Percentiles rank a stretch among this genome's conserved stretches.
Conservation (phyloP, 192 early-diverging fungal genomes). For the Umbelopsis sp. region DNA sequence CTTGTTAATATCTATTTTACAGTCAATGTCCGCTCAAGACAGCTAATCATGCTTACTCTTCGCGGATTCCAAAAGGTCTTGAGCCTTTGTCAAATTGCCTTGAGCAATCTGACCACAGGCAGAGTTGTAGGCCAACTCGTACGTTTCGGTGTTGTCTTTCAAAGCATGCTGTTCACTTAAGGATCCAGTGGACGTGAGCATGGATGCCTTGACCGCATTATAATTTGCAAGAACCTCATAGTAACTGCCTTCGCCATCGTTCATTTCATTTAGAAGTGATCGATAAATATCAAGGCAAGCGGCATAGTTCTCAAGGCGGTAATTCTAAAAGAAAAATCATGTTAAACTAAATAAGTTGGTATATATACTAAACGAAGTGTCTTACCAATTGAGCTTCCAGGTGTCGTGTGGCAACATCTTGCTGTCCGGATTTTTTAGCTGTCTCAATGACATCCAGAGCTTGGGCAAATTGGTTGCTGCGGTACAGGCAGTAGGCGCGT, state of each 20-base stretch:
- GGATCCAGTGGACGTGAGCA: slow-evolving; percentile 38
- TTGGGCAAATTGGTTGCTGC: slow-evolving; percentile 56
- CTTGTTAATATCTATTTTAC: not conserved
- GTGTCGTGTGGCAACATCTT: slow-evolving; percentile 44
- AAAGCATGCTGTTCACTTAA: slow-evolving; percentile 24
- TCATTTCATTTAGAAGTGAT: slow-evolving; percentile 42
- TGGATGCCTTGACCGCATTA: slow-evolving; percentile 53
- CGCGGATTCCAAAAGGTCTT: slow-evolving; percentile 53
- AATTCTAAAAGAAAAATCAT: slow-evolving; percentile 35
- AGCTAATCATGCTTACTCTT: slow-evolving; percentile 44
- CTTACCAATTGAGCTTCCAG: slow-evolving; percentile 72
- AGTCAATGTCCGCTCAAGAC: too few species aligned
- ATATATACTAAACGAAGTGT: not conserved
- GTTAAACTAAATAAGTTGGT: not conserved
- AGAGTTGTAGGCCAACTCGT: slow-evolving; percentile 69
- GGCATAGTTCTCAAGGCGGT: slow-evolving; percentile 58
- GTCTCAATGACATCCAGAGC: slow-evolving; percentile 41
- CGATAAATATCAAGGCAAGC: slow-evolving; percentile 46
- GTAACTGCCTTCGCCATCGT: slow-evolving; percentile 42
- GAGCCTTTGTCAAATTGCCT: slow-evolving; percentile 54
- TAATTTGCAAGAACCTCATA: slow-evolving; percentile 56
- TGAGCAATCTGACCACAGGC: slow-evolving; percentile 60
- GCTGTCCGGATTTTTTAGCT: slow-evolving; percentile 12
- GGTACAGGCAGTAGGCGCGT: slow-evolving; percentile 67
- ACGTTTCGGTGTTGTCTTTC: slow-evolving; percentile 43